Evolutionary conservation across 345 rosid genomes (phyloP).

Genomic region (Dovyalis caffra): DNA sequence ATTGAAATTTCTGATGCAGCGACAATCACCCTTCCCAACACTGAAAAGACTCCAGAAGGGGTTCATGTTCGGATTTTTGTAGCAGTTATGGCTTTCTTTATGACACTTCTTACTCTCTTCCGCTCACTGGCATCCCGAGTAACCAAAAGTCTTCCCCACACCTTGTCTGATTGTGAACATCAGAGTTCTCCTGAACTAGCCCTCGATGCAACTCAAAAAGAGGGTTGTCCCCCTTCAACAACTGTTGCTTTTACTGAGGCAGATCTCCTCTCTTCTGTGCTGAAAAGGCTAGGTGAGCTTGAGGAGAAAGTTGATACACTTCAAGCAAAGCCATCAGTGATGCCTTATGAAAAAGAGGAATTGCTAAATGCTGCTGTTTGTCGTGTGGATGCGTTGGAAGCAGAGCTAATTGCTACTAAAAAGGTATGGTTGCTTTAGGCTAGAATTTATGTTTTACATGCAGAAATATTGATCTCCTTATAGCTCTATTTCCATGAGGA

Average conservation of each 20-base stretch:
- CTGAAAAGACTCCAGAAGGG: constrained; percentile 56
- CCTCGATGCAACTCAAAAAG: constrained; percentile 30
- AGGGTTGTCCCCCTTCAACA: constrained; percentile 62
- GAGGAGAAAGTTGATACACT: constrained; percentile 87
- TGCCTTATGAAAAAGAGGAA: constrained; percentile 98
- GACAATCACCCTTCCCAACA: constrained; percentile 28
- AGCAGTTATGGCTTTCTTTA: constrained; percentile 53
- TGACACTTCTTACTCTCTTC: constrained; percentile 57
- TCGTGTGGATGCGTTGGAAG: constrained; percentile 97
- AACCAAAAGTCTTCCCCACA: constrained; percentile 46
- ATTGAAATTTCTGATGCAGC: constrained; percentile 41
- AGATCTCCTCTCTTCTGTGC: constrained; percentile 62
- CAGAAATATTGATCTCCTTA: background rate
- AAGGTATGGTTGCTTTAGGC: constrained; percentile 48
- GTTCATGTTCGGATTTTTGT: constrained; percentile 43
- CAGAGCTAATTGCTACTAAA: constrained; percentile 96
- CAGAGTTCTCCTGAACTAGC: constrained; percentile 37
- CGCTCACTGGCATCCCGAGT: constrained; percentile 43
- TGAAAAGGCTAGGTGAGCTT: constrained; percentile 77
- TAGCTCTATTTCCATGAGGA: background rate
- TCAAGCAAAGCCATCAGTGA: constrained; percentile 84
- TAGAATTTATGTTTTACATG: background rate
- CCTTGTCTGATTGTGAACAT: constrained; percentile 29
- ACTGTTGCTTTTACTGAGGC: constrained; percentile 47
- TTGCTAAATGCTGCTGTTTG: constrained; percentile 94